Conservation (phyloP, 371 early-diverging fungal species). For the Mortierella sp. region DNA sequence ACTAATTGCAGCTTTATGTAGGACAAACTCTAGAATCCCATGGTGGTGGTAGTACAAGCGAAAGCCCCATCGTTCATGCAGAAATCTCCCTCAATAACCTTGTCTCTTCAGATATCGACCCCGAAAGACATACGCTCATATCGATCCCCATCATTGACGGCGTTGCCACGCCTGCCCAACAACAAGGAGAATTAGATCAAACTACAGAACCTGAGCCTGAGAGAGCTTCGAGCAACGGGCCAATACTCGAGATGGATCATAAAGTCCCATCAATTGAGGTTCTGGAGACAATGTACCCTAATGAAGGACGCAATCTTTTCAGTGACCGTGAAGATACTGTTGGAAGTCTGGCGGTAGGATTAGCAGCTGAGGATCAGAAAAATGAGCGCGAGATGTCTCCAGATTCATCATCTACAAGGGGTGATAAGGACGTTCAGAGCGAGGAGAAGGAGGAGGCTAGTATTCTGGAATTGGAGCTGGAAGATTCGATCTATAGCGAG, state of each 20-base stretch:
- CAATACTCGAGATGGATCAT: slow-evolving; percentile 29
- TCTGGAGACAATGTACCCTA: neutral
- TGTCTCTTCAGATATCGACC: neutral
- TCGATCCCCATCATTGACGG: neutral
- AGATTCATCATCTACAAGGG: no score
- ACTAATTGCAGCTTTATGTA: no score
- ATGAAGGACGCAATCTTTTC: neutral
- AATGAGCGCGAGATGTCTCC: no score
- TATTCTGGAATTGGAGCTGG: no score
- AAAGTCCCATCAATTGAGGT: slow-evolving; percentile 12
- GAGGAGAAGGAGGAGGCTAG: no score
- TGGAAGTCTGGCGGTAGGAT: neutral
- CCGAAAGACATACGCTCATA: neutral
- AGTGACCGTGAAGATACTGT: neutral
- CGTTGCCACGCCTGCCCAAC: slow-evolving; percentile 4
- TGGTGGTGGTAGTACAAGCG: no score
- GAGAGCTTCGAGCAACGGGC: neutral
- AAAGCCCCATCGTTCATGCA: no score
- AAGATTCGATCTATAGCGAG: no score
- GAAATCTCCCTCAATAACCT: no score
- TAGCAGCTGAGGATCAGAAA: neutral
- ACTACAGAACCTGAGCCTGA: neutral
- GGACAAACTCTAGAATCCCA: no score
- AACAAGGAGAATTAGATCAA: neutral
- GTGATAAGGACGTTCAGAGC: no score